phyloP scores from a whole-genome alignment of 2,329 filamentous ascomycete genomes.

The Emericellopsis atlantica region DNA sequence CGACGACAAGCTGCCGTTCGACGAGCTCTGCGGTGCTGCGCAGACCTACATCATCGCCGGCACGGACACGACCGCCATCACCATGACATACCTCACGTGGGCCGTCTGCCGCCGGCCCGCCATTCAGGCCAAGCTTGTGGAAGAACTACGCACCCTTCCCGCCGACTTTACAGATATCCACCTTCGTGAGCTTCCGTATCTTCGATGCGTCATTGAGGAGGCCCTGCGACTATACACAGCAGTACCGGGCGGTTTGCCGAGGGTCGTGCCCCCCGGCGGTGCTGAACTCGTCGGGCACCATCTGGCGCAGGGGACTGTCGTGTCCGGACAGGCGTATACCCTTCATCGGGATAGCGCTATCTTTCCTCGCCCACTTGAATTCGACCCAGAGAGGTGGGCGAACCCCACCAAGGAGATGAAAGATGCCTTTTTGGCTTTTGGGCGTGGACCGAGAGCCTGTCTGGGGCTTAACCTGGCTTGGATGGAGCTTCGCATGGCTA shows the following conservation, averaged over 20 bases:
- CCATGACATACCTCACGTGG: slow-evolving; percentile 34
- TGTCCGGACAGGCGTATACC: background rate
- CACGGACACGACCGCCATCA: slow-evolving; percentile 36
- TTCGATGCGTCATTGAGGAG: slow-evolving; percentile 31
- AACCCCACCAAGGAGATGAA: slow-evolving; percentile 31
- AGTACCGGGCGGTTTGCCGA: slow-evolving; percentile 23
- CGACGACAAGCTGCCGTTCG: slow-evolving; percentile 9
- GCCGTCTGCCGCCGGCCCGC: slow-evolving; percentile 16
- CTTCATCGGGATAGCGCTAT: slow-evolving; percentile 19
- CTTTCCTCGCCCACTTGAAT: slow-evolving; percentile 45
- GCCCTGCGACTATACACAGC: slow-evolving; percentile 28
- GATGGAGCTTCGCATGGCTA: slow-evolving; percentile 40
- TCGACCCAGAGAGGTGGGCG: slow-evolving; percentile 47
- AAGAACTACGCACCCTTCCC: slow-evolving; percentile 21
- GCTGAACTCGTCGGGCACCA: background rate
- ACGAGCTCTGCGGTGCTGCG: slow-evolving; percentile 25
- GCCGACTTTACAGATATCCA: slow-evolving; percentile 7
- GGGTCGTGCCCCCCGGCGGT: slow-evolving; percentile 25
- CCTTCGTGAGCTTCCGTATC: slow-evolving; percentile 17
- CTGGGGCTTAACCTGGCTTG: slow-evolving; percentile 43
- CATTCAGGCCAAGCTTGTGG: slow-evolving; percentile 16
- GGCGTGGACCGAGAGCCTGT: slow-evolving; percentile 35
- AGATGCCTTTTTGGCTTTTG: slow-evolving; percentile 37
- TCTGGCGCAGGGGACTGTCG: background rate
- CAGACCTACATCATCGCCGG: slow-evolving; percentile 34